Evolutionary conservation across 2,329 filamentous ascomycete species (phyloP).

Genomic region (Xylaria hypoxylon): DNA sequence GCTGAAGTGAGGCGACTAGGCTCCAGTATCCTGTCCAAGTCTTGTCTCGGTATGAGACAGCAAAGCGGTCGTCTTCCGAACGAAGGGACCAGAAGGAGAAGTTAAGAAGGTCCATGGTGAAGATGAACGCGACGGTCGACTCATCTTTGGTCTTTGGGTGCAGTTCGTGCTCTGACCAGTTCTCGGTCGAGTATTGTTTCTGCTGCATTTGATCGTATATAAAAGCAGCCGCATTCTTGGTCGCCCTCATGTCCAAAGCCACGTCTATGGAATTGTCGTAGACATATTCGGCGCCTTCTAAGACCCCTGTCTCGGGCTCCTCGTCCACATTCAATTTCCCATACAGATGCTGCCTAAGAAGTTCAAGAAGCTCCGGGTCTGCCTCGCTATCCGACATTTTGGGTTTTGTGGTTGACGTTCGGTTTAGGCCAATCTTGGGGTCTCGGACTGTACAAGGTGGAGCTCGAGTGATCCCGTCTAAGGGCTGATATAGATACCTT

Average conservation of each 20-base stretch:
- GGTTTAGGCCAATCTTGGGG: constrained; percentile 23
- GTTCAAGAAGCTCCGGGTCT: constrained; percentile 86
- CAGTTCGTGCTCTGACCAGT: constrained; percentile 89
- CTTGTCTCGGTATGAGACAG: constrained; percentile 82
- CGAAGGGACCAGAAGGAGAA: constrained; percentile 95
- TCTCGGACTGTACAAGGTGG: constrained; percentile 20
- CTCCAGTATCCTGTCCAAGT: constrained; percentile 97
- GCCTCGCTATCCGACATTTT: constrained; percentile 91
- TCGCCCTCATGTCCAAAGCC: constrained; percentile 83
- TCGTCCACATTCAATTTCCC: constrained; percentile 66
- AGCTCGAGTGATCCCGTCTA: constrained; percentile 12
- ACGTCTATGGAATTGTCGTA: constrained; percentile 95
- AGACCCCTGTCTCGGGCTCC: constrained; percentile 82
- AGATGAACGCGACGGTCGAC: constrained; percentile 88
- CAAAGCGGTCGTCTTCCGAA: constrained; percentile 77
- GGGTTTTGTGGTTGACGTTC: constrained; percentile 2
- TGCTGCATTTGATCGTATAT: constrained; percentile 87
- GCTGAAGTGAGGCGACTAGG: constrained; percentile 85
- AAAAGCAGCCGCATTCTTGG: constrained; percentile 81
- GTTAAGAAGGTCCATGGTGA: constrained; percentile 96
- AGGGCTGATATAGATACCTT: neutral
- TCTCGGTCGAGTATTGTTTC: constrained; percentile 83
- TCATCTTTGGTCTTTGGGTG: constrained; percentile 88
- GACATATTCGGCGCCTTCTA: constrained; percentile 85
- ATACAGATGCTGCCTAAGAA: constrained; percentile 83